Evolutionary conservation across 2,329 filamentous ascomycete species (phyloP).

Genomic region (Penicillium olsonii): DNA sequence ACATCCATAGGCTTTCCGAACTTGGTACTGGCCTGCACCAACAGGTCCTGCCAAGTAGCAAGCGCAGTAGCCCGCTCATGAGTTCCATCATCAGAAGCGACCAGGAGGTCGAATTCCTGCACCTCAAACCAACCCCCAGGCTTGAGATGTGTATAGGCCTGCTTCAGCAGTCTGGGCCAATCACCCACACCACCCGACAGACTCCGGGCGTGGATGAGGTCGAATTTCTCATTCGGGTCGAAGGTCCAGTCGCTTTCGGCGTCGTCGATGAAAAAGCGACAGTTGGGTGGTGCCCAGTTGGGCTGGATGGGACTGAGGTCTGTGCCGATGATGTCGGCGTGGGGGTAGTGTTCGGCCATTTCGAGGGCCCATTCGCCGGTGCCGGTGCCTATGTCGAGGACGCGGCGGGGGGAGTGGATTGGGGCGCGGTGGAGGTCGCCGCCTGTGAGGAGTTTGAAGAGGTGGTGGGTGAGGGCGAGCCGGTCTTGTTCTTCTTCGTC

Average conservation of each 20-base stretch:
- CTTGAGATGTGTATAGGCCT: constrained; percentile 34
- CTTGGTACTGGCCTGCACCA: constrained; percentile 32
- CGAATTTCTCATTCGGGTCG: constrained; percentile 38
- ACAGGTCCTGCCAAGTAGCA: constrained; percentile 30
- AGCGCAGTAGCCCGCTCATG: constrained; percentile 25
- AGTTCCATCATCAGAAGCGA: constrained; percentile 36
- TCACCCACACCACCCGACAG: constrained; percentile 41
- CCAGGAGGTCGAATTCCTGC: constrained; percentile 34
- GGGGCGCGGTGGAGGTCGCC: constrained; percentile 43
- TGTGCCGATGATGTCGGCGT: constrained; percentile 38
- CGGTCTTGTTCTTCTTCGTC: constrained; percentile 49
- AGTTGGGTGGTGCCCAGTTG: constrained; percentile 50
- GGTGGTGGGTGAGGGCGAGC: constrained; percentile 42
- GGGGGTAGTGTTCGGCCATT: constrained; percentile 43
- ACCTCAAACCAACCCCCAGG: constrained; percentile 41
- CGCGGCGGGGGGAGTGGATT: constrained; percentile 27
- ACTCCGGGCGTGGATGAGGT: constrained; percentile 42
- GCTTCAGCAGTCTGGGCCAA: constrained; percentile 32
- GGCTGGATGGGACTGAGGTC: constrained; percentile 41
- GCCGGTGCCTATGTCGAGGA: constrained; percentile 37
- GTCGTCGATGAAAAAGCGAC: constrained; percentile 52
- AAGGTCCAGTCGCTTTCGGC: constrained; percentile 45
- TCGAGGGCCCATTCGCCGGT: constrained; percentile 44
- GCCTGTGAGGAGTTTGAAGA: constrained; percentile 38
- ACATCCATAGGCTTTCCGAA: constrained; percentile 41